These are phyloP conservation scores for Geotrichum restrictum DNA, from an alignment of 1,139 yeast genomes.

Conservation along the genomic window DNA sequence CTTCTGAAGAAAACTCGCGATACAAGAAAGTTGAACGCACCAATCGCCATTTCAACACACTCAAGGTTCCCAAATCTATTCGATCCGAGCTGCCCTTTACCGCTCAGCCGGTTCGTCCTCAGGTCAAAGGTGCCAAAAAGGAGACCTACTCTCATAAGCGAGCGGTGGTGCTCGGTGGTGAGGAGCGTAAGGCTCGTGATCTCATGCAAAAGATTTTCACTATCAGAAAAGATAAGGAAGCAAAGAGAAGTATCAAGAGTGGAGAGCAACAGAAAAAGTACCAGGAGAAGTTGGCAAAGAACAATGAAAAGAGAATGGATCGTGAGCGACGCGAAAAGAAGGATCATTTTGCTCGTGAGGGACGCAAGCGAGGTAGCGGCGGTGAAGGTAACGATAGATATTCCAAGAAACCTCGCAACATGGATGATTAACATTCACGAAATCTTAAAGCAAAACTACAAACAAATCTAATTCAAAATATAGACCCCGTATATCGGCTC, in stretches of 20 bases:
- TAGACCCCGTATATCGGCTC: background rate
- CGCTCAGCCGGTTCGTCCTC: slow-evolving; percentile 62
- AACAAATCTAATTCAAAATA: background rate
- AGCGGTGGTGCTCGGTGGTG: slow-evolving; percentile 89
- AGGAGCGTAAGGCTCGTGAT: slow-evolving; percentile 88
- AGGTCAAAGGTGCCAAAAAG: slow-evolving; percentile 37
- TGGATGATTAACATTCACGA: slow-evolving; percentile 10
- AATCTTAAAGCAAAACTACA: background rate
- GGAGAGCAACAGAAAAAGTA: slow-evolving; percentile 71
- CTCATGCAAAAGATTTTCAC: slow-evolving; percentile 85
- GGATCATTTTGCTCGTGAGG: slow-evolving; percentile 73
- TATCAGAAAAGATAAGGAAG: slow-evolving; percentile 78
- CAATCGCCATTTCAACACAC: slow-evolving; percentile 82
- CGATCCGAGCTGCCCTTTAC: slow-evolving; percentile 81
- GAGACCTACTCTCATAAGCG: slow-evolving; percentile 82
- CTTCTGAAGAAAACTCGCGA: slow-evolving; percentile 57
- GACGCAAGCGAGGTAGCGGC: slow-evolving; percentile 54
- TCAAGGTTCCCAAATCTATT: slow-evolving; percentile 76
- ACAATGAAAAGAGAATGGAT: slow-evolving; percentile 65
- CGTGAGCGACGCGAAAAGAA: slow-evolving; percentile 82
- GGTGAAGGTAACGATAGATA: slow-evolving; percentile 24
- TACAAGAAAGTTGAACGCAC: slow-evolving; percentile 76
- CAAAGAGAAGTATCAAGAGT: slow-evolving; percentile 71
- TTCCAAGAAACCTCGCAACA: slow-evolving; percentile 21
- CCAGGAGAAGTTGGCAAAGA: slow-evolving; percentile 67